Base-by-base conservation (phyloP, 371 early-diverging fungal genomes). In the Catenaria anguillulae region DNA sequence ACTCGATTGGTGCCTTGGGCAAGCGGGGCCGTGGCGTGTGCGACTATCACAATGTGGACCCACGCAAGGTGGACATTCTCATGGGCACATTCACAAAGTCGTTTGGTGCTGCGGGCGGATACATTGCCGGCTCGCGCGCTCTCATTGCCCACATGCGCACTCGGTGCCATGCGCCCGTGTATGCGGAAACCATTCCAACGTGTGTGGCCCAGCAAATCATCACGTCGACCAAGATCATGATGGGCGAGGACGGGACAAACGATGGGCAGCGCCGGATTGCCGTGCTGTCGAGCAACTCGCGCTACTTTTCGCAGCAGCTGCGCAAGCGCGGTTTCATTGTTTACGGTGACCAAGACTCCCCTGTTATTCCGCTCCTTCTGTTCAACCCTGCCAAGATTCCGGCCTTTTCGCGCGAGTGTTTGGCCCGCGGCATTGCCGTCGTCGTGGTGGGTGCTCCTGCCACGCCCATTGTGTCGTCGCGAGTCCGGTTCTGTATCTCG, bases 31-130 rank as follows among this genome's bases (percentile, higher is more conserved):
- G 98, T 46, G 99, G 99, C 61, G 85, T 98, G 34, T 98, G 98
- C 75, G 99, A 99, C 75, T 92, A 93, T 72, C 88, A 81, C 67
- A 85, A 89, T 56, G 80, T 98, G 23, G 87, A 91, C 67, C 93
- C 95, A 33, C 75, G 74, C 37, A 84, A 93, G 40, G 84, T 99
- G 36, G 99, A 99, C 70, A 83, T 99, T 63, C 72, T 96, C 45
- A 99, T 99, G 99, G 99, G 99, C 23, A 99, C 99, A 4, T 99
- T 99, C 70, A 98, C 99, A 34, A 99, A 99, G 77, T 92, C 93
- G 48, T 99, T 99, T 82, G 99, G 98, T 66, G 95, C 97, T 33
- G 91, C 94, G 54, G 99, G 99, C 66, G 98, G 99, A 24, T 98
- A 97, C 70, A 92, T 98, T 71, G 90, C 94, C 42, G 92, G 87